These are phyloP conservation scores for Diospyros kaki DNA, from an alignment of 148 eudicot species.

Conservation along the genomic window DNA sequence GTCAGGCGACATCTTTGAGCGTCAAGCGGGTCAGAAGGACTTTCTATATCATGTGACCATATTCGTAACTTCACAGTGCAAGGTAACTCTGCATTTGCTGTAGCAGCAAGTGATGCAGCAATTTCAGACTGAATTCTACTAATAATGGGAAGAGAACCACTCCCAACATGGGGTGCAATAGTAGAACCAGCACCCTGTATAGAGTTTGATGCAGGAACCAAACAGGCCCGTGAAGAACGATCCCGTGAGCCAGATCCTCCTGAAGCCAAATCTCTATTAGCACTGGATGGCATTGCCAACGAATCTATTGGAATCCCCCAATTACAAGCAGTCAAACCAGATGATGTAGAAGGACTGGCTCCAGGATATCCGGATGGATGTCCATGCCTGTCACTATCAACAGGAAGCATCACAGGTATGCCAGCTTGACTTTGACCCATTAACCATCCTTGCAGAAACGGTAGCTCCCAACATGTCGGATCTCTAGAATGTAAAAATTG, in stretches of 20 bases:
- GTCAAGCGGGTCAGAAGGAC: constrained; percentile 16
- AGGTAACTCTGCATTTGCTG: constrained; percentile 29
- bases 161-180: constrained; percentile 5
- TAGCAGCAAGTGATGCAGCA: constrained; percentile 22
- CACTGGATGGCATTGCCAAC: constrained; percentile 12
- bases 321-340: constrained; percentile 8
- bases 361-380: constrained; percentile 8
- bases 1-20: constrained; percentile 20
- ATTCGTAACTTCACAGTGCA: constrained; percentile 31
- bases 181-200: constrained; percentile 7
- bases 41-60: constrained; percentile 25
- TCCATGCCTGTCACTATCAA: constrained; percentile 8
- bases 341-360: neutral
- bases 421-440: constrained; percentile 27
- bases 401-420: constrained; percentile 12
- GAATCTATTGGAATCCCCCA: constrained; percentile 6
- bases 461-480: constrained; percentile 24
- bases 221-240: constrained; percentile 1
- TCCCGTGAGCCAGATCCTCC: constrained; percentile 15
- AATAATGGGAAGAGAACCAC: constrained; percentile 11
- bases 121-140: constrained; percentile 27
- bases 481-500: constrained; percentile 19
- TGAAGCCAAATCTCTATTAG: constrained; percentile 9
- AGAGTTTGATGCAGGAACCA: constrained; percentile 6
- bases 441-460: constrained; percentile 31